Percentiles rank a stretch among this genome's conserved stretches.
phyloP scores from a whole-genome alignment of 1,139 yeast genomes.

The Geotrichum klebahnii region DNA sequence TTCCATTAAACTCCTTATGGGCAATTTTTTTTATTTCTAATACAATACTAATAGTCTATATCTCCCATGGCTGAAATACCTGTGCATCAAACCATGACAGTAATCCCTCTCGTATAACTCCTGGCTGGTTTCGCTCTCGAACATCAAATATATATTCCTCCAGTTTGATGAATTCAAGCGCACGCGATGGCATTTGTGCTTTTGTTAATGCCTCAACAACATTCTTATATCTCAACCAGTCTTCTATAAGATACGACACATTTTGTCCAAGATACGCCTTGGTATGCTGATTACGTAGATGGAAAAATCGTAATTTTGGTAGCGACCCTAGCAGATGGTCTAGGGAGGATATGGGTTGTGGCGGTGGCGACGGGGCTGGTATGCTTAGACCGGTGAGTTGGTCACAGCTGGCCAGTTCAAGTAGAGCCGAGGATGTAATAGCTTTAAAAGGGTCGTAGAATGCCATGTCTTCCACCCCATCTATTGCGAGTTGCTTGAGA shows the following conservation, averaged over 20 bases:
- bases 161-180: constrained; percentile 25
- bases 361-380: constrained; percentile 18
- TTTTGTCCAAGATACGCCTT: constrained; percentile 28
- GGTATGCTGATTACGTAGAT: constrained; percentile 22
- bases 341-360: constrained; percentile 3
- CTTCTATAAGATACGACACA: constrained; percentile 26
- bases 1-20: background rate
- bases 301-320: constrained; percentile 22
- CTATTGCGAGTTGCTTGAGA: constrained; percentile 21
- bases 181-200: constrained; percentile 21
- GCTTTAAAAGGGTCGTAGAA: constrained; percentile 17
- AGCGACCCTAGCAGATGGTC: constrained; percentile 20
- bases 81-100: constrained; percentile 26
- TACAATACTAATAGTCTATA: background rate
- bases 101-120: constrained; percentile 26
- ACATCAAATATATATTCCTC: constrained; percentile 28
- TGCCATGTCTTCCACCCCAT: constrained; percentile 21
- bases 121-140: constrained; percentile 12
- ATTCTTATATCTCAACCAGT: constrained; percentile 24
- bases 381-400: constrained; percentile 22
- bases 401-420: constrained; percentile 14
- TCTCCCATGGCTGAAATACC: constrained; percentile 22
- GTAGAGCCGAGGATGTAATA: constrained; percentile 10
- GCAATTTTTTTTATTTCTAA: background rate
- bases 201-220: constrained; percentile 21